Evolutionary conservation across 1,139 yeast genomes (phyloP), one percentile per base, ranked within the genome.

Genomic region (Debaryomyces coudertii): DNA sequence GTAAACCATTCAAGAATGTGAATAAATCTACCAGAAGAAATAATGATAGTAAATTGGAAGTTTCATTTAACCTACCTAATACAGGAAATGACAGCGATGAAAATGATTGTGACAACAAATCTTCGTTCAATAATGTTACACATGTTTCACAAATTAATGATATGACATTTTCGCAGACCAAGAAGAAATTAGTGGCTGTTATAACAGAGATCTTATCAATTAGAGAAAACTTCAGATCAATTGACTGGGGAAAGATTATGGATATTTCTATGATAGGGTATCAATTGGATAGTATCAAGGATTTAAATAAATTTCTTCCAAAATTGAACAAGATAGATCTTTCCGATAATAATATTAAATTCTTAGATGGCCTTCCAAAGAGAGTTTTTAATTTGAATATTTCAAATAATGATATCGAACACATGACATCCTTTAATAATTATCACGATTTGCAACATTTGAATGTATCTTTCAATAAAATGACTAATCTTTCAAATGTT

Each of bases 101-200:
- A 16, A 29, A 16, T 5, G 16, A 14, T 29, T 22, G 18, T 7
- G 24, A 33, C 9, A 30, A 41, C 39, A 18, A 20, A 34, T 41
- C 48, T 45, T 8, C 29, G 3, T 24, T 14, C 16, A 36, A 28
- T 12, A 74, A 75, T 50, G 68, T 75, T 0, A 77, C 82, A 0
- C 66, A 66, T 37, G 54, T 70, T 1, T 74, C 80, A 1, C 77
- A 74, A 40, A 47, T 75, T 7, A 71, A 67, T n/a, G 75, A 79
- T 35, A 50, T 77, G 3, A 73, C 83, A 1, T 81, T 80, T 54
- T 70, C 83, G 1, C 76, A 76, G 51, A 70, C 80, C 0, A 74
- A 74, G 49, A 69, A 63, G 47, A 62, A 60, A 12, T 57, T 81
- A 38, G 80, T 79, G 5, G 66, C 80, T 2, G 66, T 76, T 1